A percentile compares a stretch with the other conserved stretches of the same genome.
These are phyloP conservation scores for Echium plantagineum DNA, from an alignment of 257 asterid genomes.

Conservation along the genomic window DNA sequence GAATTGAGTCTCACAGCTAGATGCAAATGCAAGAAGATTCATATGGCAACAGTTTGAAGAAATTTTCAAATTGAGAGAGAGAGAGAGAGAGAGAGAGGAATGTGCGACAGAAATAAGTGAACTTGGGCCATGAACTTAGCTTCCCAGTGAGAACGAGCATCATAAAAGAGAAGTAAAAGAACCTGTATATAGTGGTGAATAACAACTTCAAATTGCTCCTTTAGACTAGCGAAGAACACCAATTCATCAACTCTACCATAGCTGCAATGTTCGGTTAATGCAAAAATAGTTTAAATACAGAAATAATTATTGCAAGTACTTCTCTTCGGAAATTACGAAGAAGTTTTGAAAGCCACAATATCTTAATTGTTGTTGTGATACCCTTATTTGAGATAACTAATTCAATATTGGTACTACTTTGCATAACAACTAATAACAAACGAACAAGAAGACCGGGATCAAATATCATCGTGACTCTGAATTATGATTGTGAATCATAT, in stretches of 20 bases:
- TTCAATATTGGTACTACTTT: too few species aligned
- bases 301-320: background rate
- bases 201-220: slow-evolving; percentile 88
- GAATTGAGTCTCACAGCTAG: background rate
- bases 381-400: background rate
- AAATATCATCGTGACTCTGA: too few species aligned
- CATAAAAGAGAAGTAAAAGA: slow-evolving; percentile 5
- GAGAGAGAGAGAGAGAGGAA: too few species aligned
- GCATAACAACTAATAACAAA: background rate
- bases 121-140: background rate
- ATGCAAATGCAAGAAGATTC: background rate
- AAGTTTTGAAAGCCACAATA: background rate
- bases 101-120: too few species aligned
- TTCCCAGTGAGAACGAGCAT: background rate
- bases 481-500: background rate
- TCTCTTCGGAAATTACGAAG: background rate
- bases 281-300: slow-evolving; percentile 14
- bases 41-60: slow-evolving; percentile 1
- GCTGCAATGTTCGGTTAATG: slow-evolving; percentile 33
- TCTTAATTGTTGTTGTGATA: background rate
- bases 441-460: background rate
- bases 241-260: slow-evolving; percentile 93
- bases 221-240: slow-evolving; percentile 92
- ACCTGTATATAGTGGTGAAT: slow-evolving; percentile 97
- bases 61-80: background rate